Conservation (phyloP, 345 rosid species). For the Eucalyptus regnans region DNA sequence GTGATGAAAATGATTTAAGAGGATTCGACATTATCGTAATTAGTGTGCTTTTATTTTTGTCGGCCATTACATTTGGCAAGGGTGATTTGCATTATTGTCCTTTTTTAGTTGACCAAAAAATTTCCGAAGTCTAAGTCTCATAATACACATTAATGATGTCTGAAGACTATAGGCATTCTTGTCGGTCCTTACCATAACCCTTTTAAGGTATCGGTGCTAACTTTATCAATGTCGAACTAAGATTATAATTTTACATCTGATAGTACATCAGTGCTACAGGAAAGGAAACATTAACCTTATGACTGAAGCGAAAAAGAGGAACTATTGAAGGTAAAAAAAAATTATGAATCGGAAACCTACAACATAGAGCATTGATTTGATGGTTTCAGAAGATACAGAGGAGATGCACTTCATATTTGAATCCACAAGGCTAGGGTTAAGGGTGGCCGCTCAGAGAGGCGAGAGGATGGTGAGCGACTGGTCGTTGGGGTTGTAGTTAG, state of each 20-base stretch:
- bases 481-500: not conserved
- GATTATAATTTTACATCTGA: not conserved
- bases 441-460: too few relatives aligned
- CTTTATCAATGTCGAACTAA: not conserved
- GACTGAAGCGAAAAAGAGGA: not conserved
- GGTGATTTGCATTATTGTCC: too few relatives aligned
- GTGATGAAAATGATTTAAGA: too few relatives aligned
- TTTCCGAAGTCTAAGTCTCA: too few relatives aligned
- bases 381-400: not conserved
- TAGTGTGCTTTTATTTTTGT: not conserved
- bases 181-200: too few relatives aligned
- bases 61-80: not conserved
- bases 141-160: too few relatives aligned
- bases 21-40: too few relatives aligned
- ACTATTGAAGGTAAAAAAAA: not conserved
- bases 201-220: rapidly evolving
- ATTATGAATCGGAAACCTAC: not conserved
- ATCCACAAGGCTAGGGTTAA: too few relatives aligned
- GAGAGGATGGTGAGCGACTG: not conserved
- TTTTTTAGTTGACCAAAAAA: too few relatives aligned
- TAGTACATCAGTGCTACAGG: not conserved
- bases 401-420: not conserved
- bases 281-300: not conserved
- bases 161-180: not conserved
- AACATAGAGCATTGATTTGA: not conserved